phyloP scores from a whole-genome alignment of 768 basidiomycete genomes.

The Auricularia sp. region DNA sequence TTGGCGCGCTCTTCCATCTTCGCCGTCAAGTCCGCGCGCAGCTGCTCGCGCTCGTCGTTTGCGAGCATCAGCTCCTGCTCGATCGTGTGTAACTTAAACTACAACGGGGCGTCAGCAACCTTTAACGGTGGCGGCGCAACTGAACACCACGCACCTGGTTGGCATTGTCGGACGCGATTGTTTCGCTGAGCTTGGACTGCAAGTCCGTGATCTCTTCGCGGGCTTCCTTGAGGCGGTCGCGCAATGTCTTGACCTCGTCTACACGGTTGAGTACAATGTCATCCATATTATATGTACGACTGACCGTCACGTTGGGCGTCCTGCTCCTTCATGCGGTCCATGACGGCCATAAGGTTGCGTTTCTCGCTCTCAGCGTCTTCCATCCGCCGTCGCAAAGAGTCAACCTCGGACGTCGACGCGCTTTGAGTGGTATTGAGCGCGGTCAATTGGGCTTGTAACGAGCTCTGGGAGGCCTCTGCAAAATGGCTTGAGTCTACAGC shows the following conservation, averaged over 20 bases:
- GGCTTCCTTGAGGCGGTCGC: conserved; percentile 59
- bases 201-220: conserved; percentile 61
- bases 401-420: conserved; percentile 52
- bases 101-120: conserved; percentile 19
- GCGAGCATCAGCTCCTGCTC: conserved; percentile 73
- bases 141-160: conserved; percentile 14
- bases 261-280: neutral
- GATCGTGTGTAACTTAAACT: conserved; percentile 78
- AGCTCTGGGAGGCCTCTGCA: conserved; percentile 35
- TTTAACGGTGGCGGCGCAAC: conserved; percentile 3
- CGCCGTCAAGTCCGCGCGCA: conserved; percentile 51
- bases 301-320: conserved; percentile 63
- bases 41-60: conserved; percentile 64
- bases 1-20: conserved; percentile 78
- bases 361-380: conserved; percentile 84
- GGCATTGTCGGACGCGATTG: conserved; percentile 65
- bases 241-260: conserved; percentile 68
- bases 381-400: conserved; percentile 45
- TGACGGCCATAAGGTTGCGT: conserved; percentile 72
- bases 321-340: conserved; percentile 76
- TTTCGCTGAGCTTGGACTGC: conserved; percentile 60
- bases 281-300: conserved; percentile 8
- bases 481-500: conserved; percentile 11
- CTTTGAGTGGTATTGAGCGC: conserved; percentile 48
- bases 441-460: conserved; percentile 46